Percentiles rank a stretch among this genome's conserved stretches.
phyloP scores from a whole-genome alignment of 1,284 basidiomycete species.

The Golubevia sp. region DNA sequence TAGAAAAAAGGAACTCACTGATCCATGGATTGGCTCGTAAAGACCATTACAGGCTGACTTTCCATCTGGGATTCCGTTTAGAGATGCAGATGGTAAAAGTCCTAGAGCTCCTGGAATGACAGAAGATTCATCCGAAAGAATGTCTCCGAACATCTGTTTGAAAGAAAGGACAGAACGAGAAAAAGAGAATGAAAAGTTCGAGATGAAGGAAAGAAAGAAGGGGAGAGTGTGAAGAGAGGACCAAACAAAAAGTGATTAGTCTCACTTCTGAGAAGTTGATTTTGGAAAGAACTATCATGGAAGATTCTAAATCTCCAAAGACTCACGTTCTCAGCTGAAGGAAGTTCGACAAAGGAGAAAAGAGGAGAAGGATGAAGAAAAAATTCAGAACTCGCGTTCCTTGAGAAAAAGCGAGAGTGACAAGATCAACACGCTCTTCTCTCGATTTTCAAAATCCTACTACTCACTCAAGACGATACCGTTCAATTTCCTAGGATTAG shows the following conservation, averaged over 20 bases:
- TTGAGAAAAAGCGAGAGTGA: constrained; percentile 9
- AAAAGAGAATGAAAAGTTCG: constrained; percentile 14
- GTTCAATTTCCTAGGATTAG: constrained; percentile 90
- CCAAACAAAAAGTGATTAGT: not conserved
- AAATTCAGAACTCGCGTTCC: not conserved
- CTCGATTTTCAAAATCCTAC: no score
- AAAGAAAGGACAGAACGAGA: not conserved
- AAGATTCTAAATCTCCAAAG: constrained; percentile 65
- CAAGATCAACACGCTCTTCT: not conserved
- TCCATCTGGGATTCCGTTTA: constrained; percentile 54
- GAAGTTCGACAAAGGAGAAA: not conserved
- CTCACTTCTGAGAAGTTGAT: not conserved
- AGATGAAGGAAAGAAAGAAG: constrained; percentile 6
- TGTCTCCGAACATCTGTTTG: constrained; percentile 34
- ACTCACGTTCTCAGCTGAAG: constrained; percentile 1
- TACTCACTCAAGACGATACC: constrained; percentile 69
- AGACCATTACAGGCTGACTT: constrained; percentile 51
- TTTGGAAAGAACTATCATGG: no score
- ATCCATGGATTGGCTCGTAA: constrained; percentile 61
- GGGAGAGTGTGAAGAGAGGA: not conserved
- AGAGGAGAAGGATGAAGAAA: not conserved
- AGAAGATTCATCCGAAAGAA: constrained; percentile 59
- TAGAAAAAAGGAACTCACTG: constrained; percentile 3
- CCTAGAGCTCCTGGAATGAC: constrained; percentile 59
- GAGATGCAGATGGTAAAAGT: constrained; percentile 55